Conservation (phyloP, 148 eudicot species). For the Bassia scoparia region DNA sequence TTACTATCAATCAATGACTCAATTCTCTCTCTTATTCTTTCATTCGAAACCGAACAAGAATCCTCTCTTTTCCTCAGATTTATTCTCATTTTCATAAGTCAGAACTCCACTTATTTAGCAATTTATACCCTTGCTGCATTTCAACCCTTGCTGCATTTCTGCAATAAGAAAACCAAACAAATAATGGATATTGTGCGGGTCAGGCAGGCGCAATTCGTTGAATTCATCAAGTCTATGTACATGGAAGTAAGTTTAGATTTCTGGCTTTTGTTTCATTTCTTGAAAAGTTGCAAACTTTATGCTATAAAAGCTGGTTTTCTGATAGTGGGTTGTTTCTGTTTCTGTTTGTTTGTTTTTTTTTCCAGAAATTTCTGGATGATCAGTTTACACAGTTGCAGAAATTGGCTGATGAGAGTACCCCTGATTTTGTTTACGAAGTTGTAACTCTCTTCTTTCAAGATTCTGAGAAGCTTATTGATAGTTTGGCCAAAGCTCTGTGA, state of each 20-base stretch:
- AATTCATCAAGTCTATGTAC: constrained; percentile 28
- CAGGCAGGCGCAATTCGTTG: constrained; percentile 42
- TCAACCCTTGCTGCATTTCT: not conserved
- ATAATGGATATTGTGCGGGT: constrained; percentile 37
- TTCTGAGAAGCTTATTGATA: constrained; percentile 53
- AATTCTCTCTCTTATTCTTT: no score
- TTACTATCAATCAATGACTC: no score
- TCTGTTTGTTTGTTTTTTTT: not conserved
- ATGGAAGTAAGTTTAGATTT: constrained; percentile 27
- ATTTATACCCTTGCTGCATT: not conserved
- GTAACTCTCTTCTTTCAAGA: constrained; percentile 60
- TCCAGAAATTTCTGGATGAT: constrained; percentile 55
- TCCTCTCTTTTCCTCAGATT: no score
- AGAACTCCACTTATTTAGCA: not conserved
- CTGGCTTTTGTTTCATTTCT: constrained; percentile 9
- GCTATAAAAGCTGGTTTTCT: not conserved
- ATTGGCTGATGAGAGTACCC: constrained; percentile 63
- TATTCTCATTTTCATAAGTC: no score
- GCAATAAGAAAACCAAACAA: not conserved
- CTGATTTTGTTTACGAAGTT: constrained; percentile 58
- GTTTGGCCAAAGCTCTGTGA: constrained; percentile 52
- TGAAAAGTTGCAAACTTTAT: not conserved
- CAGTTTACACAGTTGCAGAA: constrained; percentile 60
- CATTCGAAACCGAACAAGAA: no score
- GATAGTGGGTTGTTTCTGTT: constrained; percentile 3